Conservation (phyloP, 2,329 filamentous ascomycete species). For the Coleophoma cylindrospora region DNA sequence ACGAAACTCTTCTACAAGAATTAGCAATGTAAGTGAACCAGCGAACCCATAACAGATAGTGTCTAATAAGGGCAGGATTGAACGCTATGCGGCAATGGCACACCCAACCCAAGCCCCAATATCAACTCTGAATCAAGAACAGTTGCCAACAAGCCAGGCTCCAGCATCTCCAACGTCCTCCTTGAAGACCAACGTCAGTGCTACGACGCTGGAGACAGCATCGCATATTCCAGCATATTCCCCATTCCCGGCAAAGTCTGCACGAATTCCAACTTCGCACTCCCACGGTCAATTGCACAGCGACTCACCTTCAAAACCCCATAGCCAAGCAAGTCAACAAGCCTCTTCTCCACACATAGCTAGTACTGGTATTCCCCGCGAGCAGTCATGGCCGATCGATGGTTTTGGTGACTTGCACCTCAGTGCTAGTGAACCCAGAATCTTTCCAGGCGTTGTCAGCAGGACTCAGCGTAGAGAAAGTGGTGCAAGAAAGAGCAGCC, state of each 20-base stretch:
- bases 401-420: conserved; percentile 39
- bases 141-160: conserved; percentile 11
- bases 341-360: conserved; percentile 12
- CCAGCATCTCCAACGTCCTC: conserved; percentile 26
- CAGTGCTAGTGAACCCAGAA: conserved; percentile 58
- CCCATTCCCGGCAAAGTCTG: conserved; percentile 26
- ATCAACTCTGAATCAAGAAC: conserved; percentile 20
- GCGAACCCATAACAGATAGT: neutral
- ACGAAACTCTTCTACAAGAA: conserved; percentile 82
- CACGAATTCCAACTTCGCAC: conserved; percentile 20
- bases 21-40: conserved; percentile 64
- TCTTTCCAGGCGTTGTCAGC: conserved; percentile 67
- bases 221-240: conserved; percentile 16
- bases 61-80: conserved; percentile 24
- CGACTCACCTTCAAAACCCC: conserved; percentile 5
- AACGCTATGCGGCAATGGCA: conserved; percentile 23
- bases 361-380: conserved; percentile 18
- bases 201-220: conserved; percentile 10
- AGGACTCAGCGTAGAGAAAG: conserved; percentile 22
- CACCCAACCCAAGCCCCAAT: conserved; percentile 16
- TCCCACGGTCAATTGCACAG: conserved; percentile 13
- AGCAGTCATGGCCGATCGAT: conserved; percentile 33
- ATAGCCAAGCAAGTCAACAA: conserved; percentile 9
- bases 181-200: conserved; percentile 25
- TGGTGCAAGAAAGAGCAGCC: conserved; percentile 15